These are phyloP conservation scores for Lipomyces kockii DNA, from an alignment of 805 yeast genomes.

Conservation along the genomic window DNA sequence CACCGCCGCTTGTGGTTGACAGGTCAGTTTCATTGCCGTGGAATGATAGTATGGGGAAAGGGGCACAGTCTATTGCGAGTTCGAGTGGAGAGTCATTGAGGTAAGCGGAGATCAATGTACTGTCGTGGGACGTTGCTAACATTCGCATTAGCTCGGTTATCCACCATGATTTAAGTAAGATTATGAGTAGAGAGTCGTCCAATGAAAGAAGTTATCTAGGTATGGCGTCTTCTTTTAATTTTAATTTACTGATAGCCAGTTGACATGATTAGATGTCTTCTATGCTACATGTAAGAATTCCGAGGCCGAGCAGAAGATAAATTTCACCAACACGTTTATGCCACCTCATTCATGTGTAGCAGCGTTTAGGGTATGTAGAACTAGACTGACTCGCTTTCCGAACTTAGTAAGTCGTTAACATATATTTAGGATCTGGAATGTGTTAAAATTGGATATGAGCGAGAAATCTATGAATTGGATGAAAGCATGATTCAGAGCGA, in stretches of 20 bases:
- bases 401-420: background rate
- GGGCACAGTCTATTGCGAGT: conserved; percentile 1
- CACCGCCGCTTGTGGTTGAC: conserved; percentile 16
- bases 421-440: conserved; percentile 15
- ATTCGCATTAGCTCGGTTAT: conserved; percentile 21
- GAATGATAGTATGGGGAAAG: background rate
- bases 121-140: background rate
- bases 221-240: background rate
- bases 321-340: conserved; percentile 16
- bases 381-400: background rate
- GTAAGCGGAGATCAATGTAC: conserved; percentile 4
- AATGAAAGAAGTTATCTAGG: conserved; percentile 14
- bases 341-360: conserved; percentile 31
- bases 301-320: conserved; percentile 2
- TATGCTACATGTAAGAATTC: conserved; percentile 14
- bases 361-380: conserved; percentile 20
- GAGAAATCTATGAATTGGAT: conserved; percentile 14
- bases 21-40: background rate
- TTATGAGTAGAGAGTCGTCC: background rate
- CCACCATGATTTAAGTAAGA: conserved; percentile 16
- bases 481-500: conserved; percentile 18
- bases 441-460: conserved; percentile 22
- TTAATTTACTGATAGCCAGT: background rate
- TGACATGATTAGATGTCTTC: conserved; percentile 9
- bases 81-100: conserved; percentile 12